A percentile compares a stretch with the other conserved stretches of the same genome.
phyloP scores from a whole-genome alignment of 148 eudicot genomes.

The Diospyros lotus region DNA sequence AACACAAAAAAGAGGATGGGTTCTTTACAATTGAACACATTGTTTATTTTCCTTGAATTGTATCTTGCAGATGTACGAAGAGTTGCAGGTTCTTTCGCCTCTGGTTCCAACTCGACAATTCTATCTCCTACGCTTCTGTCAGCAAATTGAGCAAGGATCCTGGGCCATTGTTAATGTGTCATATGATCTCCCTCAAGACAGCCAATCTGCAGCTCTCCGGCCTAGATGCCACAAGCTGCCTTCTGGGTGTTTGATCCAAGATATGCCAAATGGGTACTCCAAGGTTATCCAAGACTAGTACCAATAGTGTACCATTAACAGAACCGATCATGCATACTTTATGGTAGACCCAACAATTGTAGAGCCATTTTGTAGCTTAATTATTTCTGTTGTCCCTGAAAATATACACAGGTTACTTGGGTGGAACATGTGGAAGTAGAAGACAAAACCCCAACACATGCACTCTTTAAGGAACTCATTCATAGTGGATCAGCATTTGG shows the following conservation, averaged over 20 bases:
- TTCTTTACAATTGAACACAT: too few species aligned
- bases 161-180: constrained; percentile 69
- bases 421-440: constrained; percentile 68
- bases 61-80: constrained; percentile 48
- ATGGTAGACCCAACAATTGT: not conserved
- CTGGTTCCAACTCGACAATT: constrained; percentile 45
- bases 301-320: too few species aligned
- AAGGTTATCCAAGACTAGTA: constrained; percentile 26
- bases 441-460: constrained; percentile 34
- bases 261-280: constrained; percentile 60
- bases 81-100: constrained; percentile 57
- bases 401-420: constrained; percentile 55
- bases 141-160: constrained; percentile 51
- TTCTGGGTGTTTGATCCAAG: constrained; percentile 73
- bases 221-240: constrained; percentile 48
- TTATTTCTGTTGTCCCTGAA: not conserved
- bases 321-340: too few species aligned
- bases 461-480: constrained; percentile 41
- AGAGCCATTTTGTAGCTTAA: not conserved
- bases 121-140: constrained; percentile 49
- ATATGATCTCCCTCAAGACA: constrained; percentile 35
- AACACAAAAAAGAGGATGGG: not conserved
- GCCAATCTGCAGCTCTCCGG: constrained; percentile 19
- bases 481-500: constrained; percentile 58
- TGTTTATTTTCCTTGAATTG: too few species aligned